Evolutionary conservation across 2,329 filamentous ascomycete genomes (phyloP).

Genomic region (Dactylellina parvicollis): DNA sequence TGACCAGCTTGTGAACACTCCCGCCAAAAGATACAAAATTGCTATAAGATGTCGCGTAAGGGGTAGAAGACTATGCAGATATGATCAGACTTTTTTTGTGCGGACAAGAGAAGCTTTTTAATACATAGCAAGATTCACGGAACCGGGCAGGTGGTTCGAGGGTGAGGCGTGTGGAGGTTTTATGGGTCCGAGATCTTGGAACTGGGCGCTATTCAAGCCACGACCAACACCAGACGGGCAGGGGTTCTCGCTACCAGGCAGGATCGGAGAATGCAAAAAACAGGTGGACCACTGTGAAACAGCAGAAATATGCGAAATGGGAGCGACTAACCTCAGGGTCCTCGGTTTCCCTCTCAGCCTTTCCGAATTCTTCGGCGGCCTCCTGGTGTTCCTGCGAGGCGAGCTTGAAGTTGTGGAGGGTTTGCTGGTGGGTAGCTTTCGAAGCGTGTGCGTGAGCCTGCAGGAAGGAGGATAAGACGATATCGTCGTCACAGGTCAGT

Average conservation of each 20-base stretch:
- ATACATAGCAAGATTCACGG: slow-evolving; percentile 1
- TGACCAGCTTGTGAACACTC: slow-evolving; percentile 52
- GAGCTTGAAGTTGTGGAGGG: slow-evolving; percentile 54
- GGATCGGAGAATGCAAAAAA: slow-evolving; percentile 36
- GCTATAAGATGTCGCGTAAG: slow-evolving; percentile 48
- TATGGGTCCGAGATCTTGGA: slow-evolving; percentile 54
- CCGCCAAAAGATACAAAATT: slow-evolving; percentile 53
- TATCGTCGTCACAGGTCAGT: slow-evolving; percentile 17
- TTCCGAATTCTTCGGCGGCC: slow-evolving; percentile 54
- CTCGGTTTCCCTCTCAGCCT: slow-evolving; percentile 48
- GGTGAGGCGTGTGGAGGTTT: slow-evolving; percentile 47
- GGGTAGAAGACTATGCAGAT: slow-evolving; percentile 48
- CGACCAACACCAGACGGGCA: slow-evolving; percentile 40
- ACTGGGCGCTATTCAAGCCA: slow-evolving; percentile 50
- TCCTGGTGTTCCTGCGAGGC: slow-evolving; percentile 54
- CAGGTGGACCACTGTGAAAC: slow-evolving; percentile 29
- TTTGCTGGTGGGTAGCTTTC: slow-evolving; percentile 52
- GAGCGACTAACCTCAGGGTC: slow-evolving; percentile 54
- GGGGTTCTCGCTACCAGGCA: slow-evolving; percentile 38
- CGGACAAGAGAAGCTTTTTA: neutral
- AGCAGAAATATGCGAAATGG: slow-evolving; percentile 46
- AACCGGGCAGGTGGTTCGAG: slow-evolving; percentile 22
- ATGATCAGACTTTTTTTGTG: slow-evolving; percentile 45
- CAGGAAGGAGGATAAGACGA: too few relatives aligned
- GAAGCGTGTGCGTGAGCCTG: slow-evolving; percentile 55